Evolutionary conservation across 257 asterid genomes (phyloP), one percentile per base, ranked within the genome.

Genomic region (Solanum sparsipilum): DNA sequence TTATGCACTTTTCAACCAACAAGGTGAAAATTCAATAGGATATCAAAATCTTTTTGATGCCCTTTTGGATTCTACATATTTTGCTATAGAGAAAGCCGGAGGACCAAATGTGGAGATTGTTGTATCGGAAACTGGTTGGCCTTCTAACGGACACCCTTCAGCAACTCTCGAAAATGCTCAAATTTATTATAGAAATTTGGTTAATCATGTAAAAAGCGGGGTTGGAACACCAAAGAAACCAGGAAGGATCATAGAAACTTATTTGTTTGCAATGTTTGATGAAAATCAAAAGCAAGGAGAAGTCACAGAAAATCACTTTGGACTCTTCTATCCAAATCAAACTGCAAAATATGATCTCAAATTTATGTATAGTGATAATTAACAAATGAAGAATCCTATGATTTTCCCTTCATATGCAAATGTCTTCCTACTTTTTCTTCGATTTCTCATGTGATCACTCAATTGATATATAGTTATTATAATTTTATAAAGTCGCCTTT

Each of bases 71-170:
- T 76, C 91, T 7, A 21, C 70, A 6, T 82, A 89, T 9, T 91
- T 89, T 31, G 93, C 96, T 0, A 39, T 92, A 87, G 93, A 92
- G 87, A 90, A 93, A 68, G 88, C 68, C 0, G 93, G 92, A 4
- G 90, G 78, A 5, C 68, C 41, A 2, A 44, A 87, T 7, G 18
- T 93, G 48, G 83, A 88, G 7, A 31, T 94, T 4, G 89, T 91
- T 0, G 95, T 91, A 25, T 36, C 94, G 1, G 91, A 92, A 70
- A 87, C 60, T 25, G 93, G 93, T 5, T 92, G 93, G 91, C 93
- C 92, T 2, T 86, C 92, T 0, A 88, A 86, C 7, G 93, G 91
- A 8, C 72, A 89, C 29, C 3, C 79, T 2, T 35, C 74, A 2
- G 86, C 93, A 5, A 84, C 86, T 4, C 34, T 21, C 0, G 48